Percentiles rank a stretch among this genome's conserved stretches.
These are phyloP conservation scores for Trichophyton verrucosum DNA, from an alignment of 2,329 filamentous ascomycete species.

Conservation along the genomic window DNA sequence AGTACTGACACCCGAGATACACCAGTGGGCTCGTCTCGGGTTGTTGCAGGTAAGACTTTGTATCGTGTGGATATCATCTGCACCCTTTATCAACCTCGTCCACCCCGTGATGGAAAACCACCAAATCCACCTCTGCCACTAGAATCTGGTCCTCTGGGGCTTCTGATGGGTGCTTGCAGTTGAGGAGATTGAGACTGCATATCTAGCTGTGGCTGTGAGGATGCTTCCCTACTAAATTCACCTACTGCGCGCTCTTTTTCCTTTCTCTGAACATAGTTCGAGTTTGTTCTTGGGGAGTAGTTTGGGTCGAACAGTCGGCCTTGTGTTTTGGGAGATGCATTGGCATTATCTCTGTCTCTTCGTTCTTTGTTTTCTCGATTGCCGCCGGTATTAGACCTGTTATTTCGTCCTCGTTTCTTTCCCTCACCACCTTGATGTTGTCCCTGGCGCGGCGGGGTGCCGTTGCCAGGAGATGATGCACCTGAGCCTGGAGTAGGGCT, in stretches of 20 bases:
- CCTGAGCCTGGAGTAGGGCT: conserved; percentile 31
- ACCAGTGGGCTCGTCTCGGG: too few species aligned
- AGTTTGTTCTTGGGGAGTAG: conserved; percentile 53
- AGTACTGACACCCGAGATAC: not conserved
- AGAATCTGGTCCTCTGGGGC: conserved; percentile 65
- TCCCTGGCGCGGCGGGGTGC: conserved; percentile 44
- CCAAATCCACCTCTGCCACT: conserved; percentile 61
- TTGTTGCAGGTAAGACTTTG: not conserved
- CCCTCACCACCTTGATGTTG: conserved; percentile 21
- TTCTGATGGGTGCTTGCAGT: conserved; percentile 52
- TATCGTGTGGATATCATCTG: not conserved
- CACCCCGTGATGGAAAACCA: conserved; percentile 55
- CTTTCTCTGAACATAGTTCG: conserved; percentile 35
- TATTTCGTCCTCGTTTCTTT: conserved; percentile 37
- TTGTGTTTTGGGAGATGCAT: conserved; percentile 36
- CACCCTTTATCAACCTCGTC: not conserved
- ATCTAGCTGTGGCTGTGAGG: conserved; percentile 6
- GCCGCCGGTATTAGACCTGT: conserved; percentile 17
- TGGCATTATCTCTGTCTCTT: conserved; percentile 33
- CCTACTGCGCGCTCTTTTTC: conserved; percentile 20
- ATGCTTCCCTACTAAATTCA: not conserved
- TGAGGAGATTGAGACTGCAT: conserved; percentile 17
- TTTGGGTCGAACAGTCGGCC: conserved; percentile 60
- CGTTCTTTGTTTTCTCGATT: conserved; percentile 20
- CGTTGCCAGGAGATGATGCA: conserved; percentile 49